phyloP scores from a whole-genome alignment of 805 yeast species.

The Nakazawaea siamensis region DNA sequence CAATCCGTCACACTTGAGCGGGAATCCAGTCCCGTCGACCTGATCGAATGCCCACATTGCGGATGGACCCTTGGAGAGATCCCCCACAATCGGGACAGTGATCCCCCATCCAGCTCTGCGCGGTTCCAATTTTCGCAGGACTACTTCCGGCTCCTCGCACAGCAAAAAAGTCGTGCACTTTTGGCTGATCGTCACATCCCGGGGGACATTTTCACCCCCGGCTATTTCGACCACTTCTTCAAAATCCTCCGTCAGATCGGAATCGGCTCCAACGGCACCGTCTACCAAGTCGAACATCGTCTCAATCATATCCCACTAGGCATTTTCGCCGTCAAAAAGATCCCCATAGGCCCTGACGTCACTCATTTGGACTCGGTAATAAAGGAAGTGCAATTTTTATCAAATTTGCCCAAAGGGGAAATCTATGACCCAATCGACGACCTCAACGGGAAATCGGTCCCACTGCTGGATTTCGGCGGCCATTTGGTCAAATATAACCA shows the following conservation, averaged over 20 bases:
- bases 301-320: conserved; percentile 68
- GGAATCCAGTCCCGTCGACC: no score
- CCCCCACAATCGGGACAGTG: no score
- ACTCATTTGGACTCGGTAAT: conserved; percentile 63
- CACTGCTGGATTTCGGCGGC: conserved; percentile 19
- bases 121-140: no score
- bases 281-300: conserved; percentile 76
- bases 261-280: conserved; percentile 79
- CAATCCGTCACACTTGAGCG: no score
- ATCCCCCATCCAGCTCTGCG: no score
- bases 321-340: conserved; percentile 74
- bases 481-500: conserved; percentile 82
- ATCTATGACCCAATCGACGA: conserved; percentile 1
- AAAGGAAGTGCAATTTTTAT: conserved; percentile 70
- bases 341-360: conserved; percentile 73
- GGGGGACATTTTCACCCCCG: conserved; percentile 57
- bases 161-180: no score
- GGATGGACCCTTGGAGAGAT: no score
- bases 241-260: conserved; percentile 55
- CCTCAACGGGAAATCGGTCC: neutral
- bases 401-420: conserved; percentile 31
- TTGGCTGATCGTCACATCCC: neutral
- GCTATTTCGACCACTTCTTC: conserved; percentile 73
- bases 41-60: no score
- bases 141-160: no score